Evolutionary conservation across 345 rosid genomes (phyloP).

Genomic region (Euphorbia lathyris): DNA sequence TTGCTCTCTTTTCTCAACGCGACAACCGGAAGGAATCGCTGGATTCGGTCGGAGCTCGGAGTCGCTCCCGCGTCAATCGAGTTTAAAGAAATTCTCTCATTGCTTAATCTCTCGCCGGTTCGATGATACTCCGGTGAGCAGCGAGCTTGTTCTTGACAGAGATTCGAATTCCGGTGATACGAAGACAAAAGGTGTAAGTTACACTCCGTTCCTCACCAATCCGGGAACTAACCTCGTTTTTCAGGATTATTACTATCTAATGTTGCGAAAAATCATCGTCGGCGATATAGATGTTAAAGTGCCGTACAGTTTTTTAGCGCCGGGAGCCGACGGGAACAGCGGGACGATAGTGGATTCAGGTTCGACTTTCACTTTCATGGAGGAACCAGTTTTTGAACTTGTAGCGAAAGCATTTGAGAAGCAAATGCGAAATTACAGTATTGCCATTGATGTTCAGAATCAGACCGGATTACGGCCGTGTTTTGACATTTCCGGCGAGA

Average conservation of each 20-base stretch:
- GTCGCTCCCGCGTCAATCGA: slow-evolving; percentile 74
- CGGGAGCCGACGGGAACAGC: slow-evolving; percentile 65
- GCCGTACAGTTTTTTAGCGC: slow-evolving; percentile 53
- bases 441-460: slow-evolving; percentile 40
- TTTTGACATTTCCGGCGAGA: slow-evolving; percentile 51
- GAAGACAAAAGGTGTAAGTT: slow-evolving; percentile 46
- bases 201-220: slow-evolving; percentile 64
- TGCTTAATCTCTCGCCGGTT: slow-evolving; percentile 66
- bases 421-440: slow-evolving; percentile 56
- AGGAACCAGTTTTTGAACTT: slow-evolving; percentile 45
- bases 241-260: slow-evolving; percentile 56
- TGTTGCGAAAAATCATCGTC: slow-evolving; percentile 55
- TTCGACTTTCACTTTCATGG: slow-evolving; percentile 85
- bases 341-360: slow-evolving; percentile 93
- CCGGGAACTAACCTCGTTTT: slow-evolving; percentile 38
- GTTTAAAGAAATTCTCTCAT: slow-evolving; percentile 65
- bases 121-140: slow-evolving; percentile 55
- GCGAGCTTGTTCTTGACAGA: slow-evolving; percentile 54
- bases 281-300: slow-evolving; percentile 52
- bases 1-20: slow-evolving; percentile 67
- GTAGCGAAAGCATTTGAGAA: slow-evolving; percentile 53
- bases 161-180: slow-evolving; percentile 37
- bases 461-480: slow-evolving; percentile 66
- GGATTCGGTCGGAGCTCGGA: slow-evolving; percentile 76
- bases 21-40: slow-evolving; percentile 86